Evolutionary conservation across 1,284 basidiomycete species (phyloP), one percentile per base, ranked within the genome.

Genomic region (Thecaphora thlaspeos): DNA sequence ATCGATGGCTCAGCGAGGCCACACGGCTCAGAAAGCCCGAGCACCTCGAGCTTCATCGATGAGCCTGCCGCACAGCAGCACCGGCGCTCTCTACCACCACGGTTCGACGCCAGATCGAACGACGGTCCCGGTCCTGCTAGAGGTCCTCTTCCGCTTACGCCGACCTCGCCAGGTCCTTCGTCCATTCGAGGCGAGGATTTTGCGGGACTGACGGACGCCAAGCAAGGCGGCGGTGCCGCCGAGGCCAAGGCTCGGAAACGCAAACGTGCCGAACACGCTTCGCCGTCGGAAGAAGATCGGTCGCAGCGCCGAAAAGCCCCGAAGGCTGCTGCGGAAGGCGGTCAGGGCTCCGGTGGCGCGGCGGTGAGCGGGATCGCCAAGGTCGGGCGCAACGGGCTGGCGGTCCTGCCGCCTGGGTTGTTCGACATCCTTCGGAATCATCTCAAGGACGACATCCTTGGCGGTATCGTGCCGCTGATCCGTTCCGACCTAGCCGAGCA

Each of bases 381-480:
- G 41, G 51, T 58, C 1, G 62, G 62, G n/a, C 58, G 62, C 24
- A 65, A 65, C 23, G 62, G 62, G 5, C 62, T 65, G 18, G 62
- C 62, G 9, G 62, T 65, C 17, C 51, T 65, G 23, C 58, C 62
- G 1, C 62, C 62, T 1, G 62, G 62, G 4, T 43, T 65, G 14
- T 65, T 65, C 23, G 62, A 65, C 41, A 65, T 65, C 22, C 37
- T 65, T 28, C 62, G 62, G 34, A 58, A 51, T 11, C 58, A 61
- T 40, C 58, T 65, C 34, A 51, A 52, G 39, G 62, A 65, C 34
- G 62, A 65, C 34, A 58, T 65, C 24, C 34, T 65, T 23, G 48
- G 57, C 18, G 55, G 58, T 40, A 61, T 61, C 58, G 60, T 65
- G 58, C 62, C 62, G 1, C 50, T 59, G 24, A 52, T 65, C 30